These are phyloP conservation scores for Tephrocybe sp. DNA, from an alignment of 768 basidiomycete genomes.

Conservation along the genomic window DNA sequence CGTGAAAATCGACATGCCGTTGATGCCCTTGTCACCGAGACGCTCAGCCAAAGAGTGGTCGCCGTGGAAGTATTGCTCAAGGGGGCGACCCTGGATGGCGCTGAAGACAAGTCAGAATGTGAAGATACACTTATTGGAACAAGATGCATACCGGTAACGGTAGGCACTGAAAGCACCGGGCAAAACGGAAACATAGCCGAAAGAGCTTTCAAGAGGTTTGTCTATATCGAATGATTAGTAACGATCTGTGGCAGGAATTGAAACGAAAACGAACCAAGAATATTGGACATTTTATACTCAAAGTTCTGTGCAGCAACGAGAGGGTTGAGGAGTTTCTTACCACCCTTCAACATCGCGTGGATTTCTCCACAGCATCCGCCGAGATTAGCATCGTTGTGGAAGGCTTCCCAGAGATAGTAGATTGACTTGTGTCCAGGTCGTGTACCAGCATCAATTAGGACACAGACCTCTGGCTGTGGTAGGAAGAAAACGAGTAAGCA, in stretches of 20 bases:
- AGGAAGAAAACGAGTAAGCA: not conserved
- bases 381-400: slow-evolving; percentile 73
- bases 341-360: slow-evolving; percentile 96
- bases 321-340: slow-evolving; percentile 88
- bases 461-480: slow-evolving; percentile 85
- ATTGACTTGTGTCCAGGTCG: slow-evolving; percentile 96
- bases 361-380: slow-evolving; percentile 93
- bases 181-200: slow-evolving; percentile 92
- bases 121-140: not conserved
- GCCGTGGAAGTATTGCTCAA: slow-evolving; percentile 84
- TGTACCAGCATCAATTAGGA: slow-evolving; percentile 92
- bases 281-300: slow-evolving; percentile 98
- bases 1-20: slow-evolving; percentile 96
- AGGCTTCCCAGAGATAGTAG: slow-evolving; percentile 92
- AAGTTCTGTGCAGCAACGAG: slow-evolving; percentile 95
- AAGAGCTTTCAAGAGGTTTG: slow-evolving; percentile 92
- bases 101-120: slow-evolving; percentile 29
- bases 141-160: slow-evolving; percentile 42
- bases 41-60: slow-evolving; percentile 89
- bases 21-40: slow-evolving; percentile 88
- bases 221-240: slow-evolving; percentile 40
- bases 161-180: slow-evolving; percentile 98
- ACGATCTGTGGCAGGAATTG: too few relatives aligned
- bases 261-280: slow-evolving; percentile 55
- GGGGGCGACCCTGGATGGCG: slow-evolving; percentile 85